These are phyloP conservation scores for Daldinia vernicosa DNA, from an alignment of 495 filamentous ascomycete species.

Conservation along the genomic window DNA sequence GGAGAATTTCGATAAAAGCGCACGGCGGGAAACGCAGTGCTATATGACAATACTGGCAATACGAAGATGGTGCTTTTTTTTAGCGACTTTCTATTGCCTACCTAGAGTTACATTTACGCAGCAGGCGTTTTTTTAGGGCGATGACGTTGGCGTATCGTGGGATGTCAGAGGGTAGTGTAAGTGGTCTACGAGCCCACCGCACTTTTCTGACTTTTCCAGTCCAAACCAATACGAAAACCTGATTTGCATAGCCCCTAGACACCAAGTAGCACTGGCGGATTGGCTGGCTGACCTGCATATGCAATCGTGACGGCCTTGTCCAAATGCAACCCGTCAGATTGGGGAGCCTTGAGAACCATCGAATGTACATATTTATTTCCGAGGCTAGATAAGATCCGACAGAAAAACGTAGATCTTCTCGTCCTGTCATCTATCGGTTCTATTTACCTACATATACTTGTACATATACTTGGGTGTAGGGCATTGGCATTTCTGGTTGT, in stretches of 20 bases:
- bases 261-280: constrained; percentile 32
- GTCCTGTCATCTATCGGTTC: too few relatives aligned
- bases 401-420: background rate
- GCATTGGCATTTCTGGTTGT: background rate
- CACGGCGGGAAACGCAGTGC: constrained; percentile 35
- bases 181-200: constrained; percentile 30
- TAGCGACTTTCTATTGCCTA: constrained; percentile 31
- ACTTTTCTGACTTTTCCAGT: constrained; percentile 26
- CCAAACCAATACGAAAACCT: constrained; percentile 48
- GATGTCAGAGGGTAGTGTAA: background rate
- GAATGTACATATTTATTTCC: background rate
- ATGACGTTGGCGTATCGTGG: constrained; percentile 49
- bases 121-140: constrained; percentile 37
- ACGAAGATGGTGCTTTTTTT: constrained; percentile 19
- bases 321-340: constrained; percentile 36
- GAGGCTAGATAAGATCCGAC: background rate
- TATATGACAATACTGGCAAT: constrained; percentile 39
- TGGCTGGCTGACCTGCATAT: constrained; percentile 43
- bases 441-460: too few relatives aligned
- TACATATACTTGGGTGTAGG: background rate
- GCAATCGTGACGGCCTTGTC: constrained; percentile 31
- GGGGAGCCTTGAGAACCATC: constrained; percentile 25
- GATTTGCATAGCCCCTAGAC: constrained; percentile 44
- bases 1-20: constrained; percentile 26
- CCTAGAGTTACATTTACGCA: constrained; percentile 34